These are phyloP conservation scores for Stemphylium beticola DNA, from an alignment of 2,329 filamentous ascomycete genomes.

Conservation along the genomic window DNA sequence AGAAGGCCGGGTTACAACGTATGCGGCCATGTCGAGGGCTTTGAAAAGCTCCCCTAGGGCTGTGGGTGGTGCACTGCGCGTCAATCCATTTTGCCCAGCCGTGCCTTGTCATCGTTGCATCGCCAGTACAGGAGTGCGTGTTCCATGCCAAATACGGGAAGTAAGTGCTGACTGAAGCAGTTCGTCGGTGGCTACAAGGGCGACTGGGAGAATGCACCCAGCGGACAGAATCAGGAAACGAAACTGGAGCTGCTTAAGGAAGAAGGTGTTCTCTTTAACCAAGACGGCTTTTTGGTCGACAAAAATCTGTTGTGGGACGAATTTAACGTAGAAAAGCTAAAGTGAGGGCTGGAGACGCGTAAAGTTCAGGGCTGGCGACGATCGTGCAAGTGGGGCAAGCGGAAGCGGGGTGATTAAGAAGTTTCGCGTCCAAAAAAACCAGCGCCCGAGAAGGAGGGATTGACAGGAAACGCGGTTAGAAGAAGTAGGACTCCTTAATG, in stretches of 20 bases:
- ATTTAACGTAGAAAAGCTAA: slow-evolving; percentile 44
- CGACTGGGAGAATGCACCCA: slow-evolving; percentile 66
- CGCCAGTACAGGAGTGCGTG: slow-evolving; percentile 68
- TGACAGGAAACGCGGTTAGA: neutral
- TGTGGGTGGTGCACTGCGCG: slow-evolving; percentile 76
- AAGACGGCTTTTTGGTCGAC: slow-evolving; percentile 64
- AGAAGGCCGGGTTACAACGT: slow-evolving; percentile 75
- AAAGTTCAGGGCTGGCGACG: slow-evolving; percentile 1
- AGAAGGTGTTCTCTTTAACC: slow-evolving; percentile 71
- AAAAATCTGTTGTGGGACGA: slow-evolving; percentile 52
- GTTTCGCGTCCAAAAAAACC: slow-evolving; percentile 10
- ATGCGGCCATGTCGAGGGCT: slow-evolving; percentile 72
- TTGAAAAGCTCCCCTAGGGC: slow-evolving; percentile 75
- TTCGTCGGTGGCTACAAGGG: slow-evolving; percentile 73
- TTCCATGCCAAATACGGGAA: neutral
- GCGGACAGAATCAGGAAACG: slow-evolving; percentile 67
- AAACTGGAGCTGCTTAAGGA: slow-evolving; percentile 66
- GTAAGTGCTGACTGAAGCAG: slow-evolving; percentile 20
- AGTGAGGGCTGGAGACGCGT: slow-evolving; percentile 8
- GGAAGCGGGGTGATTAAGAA: slow-evolving; percentile 24
- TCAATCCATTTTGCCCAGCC: slow-evolving; percentile 81
- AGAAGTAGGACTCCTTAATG: neutral
- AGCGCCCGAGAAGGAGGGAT: neutral
- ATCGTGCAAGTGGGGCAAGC: slow-evolving; percentile 21
- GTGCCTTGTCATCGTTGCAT: slow-evolving; percentile 85